A percentile compares a stretch with the other conserved stretches of the same genome.
Conservation (phyloP, 371 early-diverging fungal genomes). For the Mortierella polycephala region DNA sequence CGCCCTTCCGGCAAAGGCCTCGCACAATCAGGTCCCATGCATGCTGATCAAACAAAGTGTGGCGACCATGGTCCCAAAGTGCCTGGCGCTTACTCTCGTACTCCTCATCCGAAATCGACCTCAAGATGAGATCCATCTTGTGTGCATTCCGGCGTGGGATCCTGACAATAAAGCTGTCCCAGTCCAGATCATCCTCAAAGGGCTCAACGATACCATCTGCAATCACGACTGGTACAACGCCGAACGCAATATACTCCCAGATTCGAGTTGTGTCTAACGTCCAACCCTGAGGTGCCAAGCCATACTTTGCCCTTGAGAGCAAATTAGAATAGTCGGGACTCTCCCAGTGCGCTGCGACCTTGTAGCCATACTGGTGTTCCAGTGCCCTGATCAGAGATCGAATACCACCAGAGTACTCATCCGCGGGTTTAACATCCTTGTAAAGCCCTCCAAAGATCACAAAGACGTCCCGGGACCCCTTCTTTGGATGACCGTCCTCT, state of each 20-base stretch:
- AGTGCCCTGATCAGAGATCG: slow-evolving; percentile 62
- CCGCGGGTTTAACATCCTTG: slow-evolving; percentile 54
- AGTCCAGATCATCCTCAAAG: slow-evolving; percentile 68
- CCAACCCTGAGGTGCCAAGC: slow-evolving; percentile 65
- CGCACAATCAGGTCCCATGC: slow-evolving; percentile 68
- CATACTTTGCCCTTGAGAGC: slow-evolving; percentile 61
- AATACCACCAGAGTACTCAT: slow-evolving; percentile 64
- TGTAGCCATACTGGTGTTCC: slow-evolving; percentile 58
- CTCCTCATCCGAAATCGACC: slow-evolving; percentile 57
- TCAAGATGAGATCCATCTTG: slow-evolving; percentile 60
- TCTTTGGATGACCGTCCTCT: slow-evolving; percentile 55
- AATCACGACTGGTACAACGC: slow-evolving; percentile 66
- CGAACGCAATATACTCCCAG: slow-evolving; percentile 70
- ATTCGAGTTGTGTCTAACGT: slow-evolving; percentile 66
- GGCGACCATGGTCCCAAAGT: slow-evolving; percentile 63
- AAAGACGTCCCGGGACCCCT: slow-evolving; percentile 54
- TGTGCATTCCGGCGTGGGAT: slow-evolving; percentile 64
- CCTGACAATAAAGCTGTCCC: slow-evolving; percentile 66
- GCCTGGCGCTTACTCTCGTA: slow-evolving; percentile 63
- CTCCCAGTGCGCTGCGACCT: slow-evolving; percentile 53
- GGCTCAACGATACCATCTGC: slow-evolving; percentile 71
- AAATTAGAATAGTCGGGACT: slow-evolving; percentile 56
- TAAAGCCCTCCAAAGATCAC: slow-evolving; percentile 63
- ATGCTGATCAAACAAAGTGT: slow-evolving; percentile 60
- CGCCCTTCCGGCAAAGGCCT: slow-evolving; percentile 59